Base-by-base conservation (phyloP, 768 basidiomycete species). In the Lactarius tabidus region DNA sequence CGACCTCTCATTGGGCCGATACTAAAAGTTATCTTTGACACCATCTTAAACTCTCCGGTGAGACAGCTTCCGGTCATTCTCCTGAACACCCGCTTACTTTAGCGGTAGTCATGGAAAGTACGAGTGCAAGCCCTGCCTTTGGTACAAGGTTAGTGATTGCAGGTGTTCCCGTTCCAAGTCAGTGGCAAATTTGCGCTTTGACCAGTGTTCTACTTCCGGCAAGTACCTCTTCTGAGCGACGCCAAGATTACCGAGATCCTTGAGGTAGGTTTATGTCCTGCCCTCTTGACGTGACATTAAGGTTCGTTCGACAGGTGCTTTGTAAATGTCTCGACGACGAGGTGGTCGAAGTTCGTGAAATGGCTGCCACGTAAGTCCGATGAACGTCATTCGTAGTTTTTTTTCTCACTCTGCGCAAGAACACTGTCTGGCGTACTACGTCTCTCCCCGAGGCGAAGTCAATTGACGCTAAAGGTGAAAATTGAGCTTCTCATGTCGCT, bases 271-370 rank as follows among this genome's bases (percentile, higher is more conserved):
- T 53, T 43, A 54, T 14, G 36, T 6, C 2, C 6, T 45, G 57
- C 6, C 35, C 33, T 23, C 53, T 70, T 12, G 36, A 57, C 39
- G 17, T 38, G 23, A 17, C 36, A 52, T 35, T 41, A 36, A 59
- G 39, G 60, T 38, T 28, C 31, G 18, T 36, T 57, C 64, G n/a
- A 20, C 61, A 92, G 86, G 87, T 91, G 39, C 79, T 95, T 5
- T 91, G 89, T 68, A 80, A 85, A 71, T 93, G 92, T 68, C 77
- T 95, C 31, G 86, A 90, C 68, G 93, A 95, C 73, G 91, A 93
- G 67, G 87, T 93, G 18, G 85, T 92, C 10, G 93, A 95, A 78
- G 93, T 95, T 23, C 82, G 93, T 48, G 90, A 94, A 76, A 93
- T 91, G 85, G 91, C 91, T 26, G 90, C 90, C 23, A 86, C 86